These are phyloP conservation scores for Pseudogymnoascus sp. DNA, from an alignment of 2,329 filamentous ascomycete species.

Conservation along the genomic window DNA sequence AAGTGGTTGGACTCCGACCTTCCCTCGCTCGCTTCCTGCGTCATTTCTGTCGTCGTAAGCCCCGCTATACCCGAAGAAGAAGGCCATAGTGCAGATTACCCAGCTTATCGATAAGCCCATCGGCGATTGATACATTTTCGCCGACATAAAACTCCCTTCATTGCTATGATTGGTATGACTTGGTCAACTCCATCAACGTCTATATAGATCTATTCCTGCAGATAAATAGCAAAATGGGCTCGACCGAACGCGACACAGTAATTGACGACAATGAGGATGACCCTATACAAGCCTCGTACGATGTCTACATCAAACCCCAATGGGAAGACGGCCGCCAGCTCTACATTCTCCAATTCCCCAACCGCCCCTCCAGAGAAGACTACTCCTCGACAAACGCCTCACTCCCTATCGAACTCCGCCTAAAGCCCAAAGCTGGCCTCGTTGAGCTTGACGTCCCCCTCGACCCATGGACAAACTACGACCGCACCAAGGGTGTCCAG, in stretches of 20 bases:
- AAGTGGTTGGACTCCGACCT: neutral
- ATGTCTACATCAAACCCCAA: constrained; percentile 74
- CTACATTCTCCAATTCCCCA: constrained; percentile 83
- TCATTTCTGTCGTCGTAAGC: constrained; percentile 8
- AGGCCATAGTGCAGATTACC: neutral
- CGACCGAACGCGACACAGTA: constrained; percentile 1
- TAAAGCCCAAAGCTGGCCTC: constrained; percentile 76
- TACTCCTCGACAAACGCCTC: constrained; percentile 48
- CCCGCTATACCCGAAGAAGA: neutral
- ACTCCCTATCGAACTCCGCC: constrained; percentile 62
- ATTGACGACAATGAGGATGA: constrained; percentile 38
- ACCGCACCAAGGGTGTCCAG: constrained; percentile 69
- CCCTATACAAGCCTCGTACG: constrained; percentile 66
- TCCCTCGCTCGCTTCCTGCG: neutral
- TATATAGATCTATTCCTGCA: neutral
- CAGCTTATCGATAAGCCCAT: constrained; percentile 6
- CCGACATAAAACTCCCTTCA: constrained; percentile 7
- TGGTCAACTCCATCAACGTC: neutral
- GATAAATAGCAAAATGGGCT: constrained; percentile 4
- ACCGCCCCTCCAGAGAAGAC: constrained; percentile 51
- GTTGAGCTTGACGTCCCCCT: constrained; percentile 89
- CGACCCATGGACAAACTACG: constrained; percentile 61
- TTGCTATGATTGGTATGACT: neutral
- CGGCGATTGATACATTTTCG: constrained; percentile 5
- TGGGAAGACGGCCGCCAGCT: constrained; percentile 55